Conservation (phyloP, 805 yeast genomes). For the Pichia cephalocereana region DNA sequence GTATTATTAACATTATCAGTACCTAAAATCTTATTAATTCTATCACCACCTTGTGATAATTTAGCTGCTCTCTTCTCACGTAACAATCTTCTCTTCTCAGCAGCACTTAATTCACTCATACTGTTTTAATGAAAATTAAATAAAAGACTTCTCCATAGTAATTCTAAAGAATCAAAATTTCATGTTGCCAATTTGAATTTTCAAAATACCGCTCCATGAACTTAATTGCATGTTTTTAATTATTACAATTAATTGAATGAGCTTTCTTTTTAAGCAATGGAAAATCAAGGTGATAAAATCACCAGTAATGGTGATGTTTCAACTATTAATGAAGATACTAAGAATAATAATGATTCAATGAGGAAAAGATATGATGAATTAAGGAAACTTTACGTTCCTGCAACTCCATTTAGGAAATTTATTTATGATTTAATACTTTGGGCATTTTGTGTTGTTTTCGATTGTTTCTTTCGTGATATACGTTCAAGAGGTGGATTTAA, state of each 20-base stretch:
- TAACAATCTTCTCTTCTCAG: constrained; percentile 47
- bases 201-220: too few species aligned
- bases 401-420: constrained; percentile 29
- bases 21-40: constrained; percentile 44
- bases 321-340: too few species aligned
- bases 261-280: too few species aligned
- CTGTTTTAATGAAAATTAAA: too few species aligned
- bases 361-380: constrained; percentile 9
- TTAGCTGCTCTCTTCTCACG: constrained; percentile 62
- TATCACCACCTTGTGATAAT: constrained; percentile 44
- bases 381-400: constrained; percentile 26
- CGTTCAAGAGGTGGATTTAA: constrained; percentile 63
- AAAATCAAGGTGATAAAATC: too few species aligned
- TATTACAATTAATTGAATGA: too few species aligned
- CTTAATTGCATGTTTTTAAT: too few species aligned
- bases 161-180: too few species aligned
- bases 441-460: constrained; percentile 35
- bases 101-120: constrained; percentile 33
- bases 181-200: too few species aligned
- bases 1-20: not conserved
- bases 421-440: constrained; percentile 46
- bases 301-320: too few species aligned
- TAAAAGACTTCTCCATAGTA: too few species aligned
- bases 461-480: constrained; percentile 67
- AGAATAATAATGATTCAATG: not conserved